Evolutionary conservation across 306 rosid genomes (phyloP), one percentile per base, ranked within the genome.

Genomic region (Parietaria judaica): DNA sequence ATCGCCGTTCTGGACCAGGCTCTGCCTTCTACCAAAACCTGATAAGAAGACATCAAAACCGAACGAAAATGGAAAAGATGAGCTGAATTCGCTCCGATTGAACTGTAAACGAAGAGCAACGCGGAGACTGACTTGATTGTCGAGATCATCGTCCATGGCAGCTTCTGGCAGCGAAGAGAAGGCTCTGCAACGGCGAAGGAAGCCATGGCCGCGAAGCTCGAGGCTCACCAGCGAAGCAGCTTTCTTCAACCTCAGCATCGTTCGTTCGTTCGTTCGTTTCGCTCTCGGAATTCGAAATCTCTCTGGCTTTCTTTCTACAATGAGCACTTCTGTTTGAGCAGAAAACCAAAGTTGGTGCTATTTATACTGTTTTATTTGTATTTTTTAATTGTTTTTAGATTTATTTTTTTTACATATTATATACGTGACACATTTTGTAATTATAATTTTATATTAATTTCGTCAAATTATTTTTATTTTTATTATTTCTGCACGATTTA

Each of bases 1-100:
- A 84, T 73, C 16, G 80, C 85, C 37, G 71, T 84, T 63, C 87
- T 74, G 38, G 87, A 79, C 79, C 83, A 82, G 70, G 79, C 65
- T 16, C 60, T 77, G 14, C 64, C 85, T 64, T 79, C 81, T 31
- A 84, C 85, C 63, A 79, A 63, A 12, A 84, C 85, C 81, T 79
- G 72, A 11, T 2, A 61, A 36, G 35, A 8, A 13, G 16, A 34
- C 52, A 13, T 4, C 9, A 49, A 49, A 49, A 11, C 15, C 13
- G 53, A 4, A 46, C 50, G 69, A 60, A 66, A 8, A 0, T 5
- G 16, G 41, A 6, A 53, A 38, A 35, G 8, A 50, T 7, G 49
- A 45, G 60, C 13, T 53, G 16, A 11, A 43, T 3, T 3, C 36
- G 3, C 45, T 41, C 45, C 9, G 6, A 41, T 1, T 41, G 45